phyloP scores from a whole-genome alignment of 2,329 filamentous ascomycete genomes.

The Curvularia verruculosa region DNA sequence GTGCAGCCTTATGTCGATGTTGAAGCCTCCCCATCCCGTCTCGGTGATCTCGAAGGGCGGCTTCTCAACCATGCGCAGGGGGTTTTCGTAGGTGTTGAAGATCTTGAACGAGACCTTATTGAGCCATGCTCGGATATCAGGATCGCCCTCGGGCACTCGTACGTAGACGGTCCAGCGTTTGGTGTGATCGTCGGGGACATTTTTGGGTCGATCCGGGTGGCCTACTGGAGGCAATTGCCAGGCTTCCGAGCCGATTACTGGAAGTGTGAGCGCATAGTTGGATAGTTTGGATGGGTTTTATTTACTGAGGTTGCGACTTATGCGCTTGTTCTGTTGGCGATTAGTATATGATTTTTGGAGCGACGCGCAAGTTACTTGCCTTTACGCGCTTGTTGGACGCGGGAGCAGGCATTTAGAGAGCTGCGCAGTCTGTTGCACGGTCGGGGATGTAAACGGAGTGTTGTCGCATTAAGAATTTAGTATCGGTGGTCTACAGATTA shows the following conservation, averaged over 20 bases:
- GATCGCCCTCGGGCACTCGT: conserved; percentile 81
- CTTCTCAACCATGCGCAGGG: conserved; percentile 75
- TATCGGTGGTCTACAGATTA: background rate
- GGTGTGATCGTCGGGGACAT: conserved; percentile 87
- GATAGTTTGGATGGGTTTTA: background rate
- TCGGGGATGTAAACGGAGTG: background rate
- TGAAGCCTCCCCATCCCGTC: conserved; percentile 98
- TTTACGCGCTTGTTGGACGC: conserved; percentile 61
- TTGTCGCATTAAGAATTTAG: background rate
- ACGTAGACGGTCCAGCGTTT: conserved; percentile 97
- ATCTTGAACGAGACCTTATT: conserved; percentile 98
- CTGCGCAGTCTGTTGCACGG: conserved; percentile 4
- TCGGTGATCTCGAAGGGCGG: conserved; percentile 85
- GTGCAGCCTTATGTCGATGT: conserved; percentile 93
- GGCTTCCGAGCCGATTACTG: conserved; percentile 58
- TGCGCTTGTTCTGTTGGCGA: conserved; percentile 47
- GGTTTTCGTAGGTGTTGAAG: conserved; percentile 94
- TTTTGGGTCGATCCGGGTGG: conserved; percentile 65
- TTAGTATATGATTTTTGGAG: conserved; percentile 20
- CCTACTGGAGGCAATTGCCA: conserved; percentile 71
- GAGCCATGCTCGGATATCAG: conserved; percentile 91
- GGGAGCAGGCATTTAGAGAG: conserved; percentile 58
- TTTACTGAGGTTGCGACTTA: conserved; percentile 49
- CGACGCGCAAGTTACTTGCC: conserved; percentile 21
- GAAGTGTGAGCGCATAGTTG: conserved; percentile 30